A percentile compares a stretch with the other conserved stretches of the same genome.
Evolutionary conservation across 257 asterid species (phyloP).

Genomic region (Coffea eugenioides): DNA sequence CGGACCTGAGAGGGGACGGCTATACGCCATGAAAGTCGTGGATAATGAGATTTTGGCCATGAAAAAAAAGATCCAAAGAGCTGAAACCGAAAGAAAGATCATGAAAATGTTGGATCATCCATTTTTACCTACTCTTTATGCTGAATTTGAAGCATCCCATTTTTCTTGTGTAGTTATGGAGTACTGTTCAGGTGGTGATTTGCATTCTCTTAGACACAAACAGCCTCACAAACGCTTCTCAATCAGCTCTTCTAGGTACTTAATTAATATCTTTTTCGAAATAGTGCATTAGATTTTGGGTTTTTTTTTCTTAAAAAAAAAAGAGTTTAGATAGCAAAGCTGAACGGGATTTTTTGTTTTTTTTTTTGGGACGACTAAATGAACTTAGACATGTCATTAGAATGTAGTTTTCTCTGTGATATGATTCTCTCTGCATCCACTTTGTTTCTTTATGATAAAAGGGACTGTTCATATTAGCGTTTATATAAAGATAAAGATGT

Average conservation of each 20-base stretch:
- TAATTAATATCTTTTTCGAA: background rate
- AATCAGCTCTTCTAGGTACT: conserved; percentile 66
- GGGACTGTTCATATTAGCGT: conserved; percentile 23
- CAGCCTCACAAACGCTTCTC: conserved; percentile 78
- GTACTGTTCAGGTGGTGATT: conserved; percentile 79
- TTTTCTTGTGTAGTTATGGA: conserved; percentile 85
- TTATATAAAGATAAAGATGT: conserved; percentile 6
- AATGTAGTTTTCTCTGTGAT: conserved; percentile 25
- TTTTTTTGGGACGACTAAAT: background rate
- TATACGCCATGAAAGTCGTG: conserved; percentile 90
- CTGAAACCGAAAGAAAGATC: conserved; percentile 78
- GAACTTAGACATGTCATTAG: conserved; percentile 25
- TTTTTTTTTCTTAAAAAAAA: background rate
- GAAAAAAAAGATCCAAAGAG: conserved; percentile 76
- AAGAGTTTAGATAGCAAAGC: background rate
- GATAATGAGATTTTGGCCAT: conserved; percentile 63
- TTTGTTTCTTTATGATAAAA: conserved; percentile 31
- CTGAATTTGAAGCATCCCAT: conserved; percentile 76
- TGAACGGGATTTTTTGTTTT: background rate
- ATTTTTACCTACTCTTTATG: conserved; percentile 68
- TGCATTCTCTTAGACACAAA: conserved; percentile 70
- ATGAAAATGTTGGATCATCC: conserved; percentile 76
- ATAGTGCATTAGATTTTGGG: background rate
- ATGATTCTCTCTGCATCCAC: conserved; percentile 12
- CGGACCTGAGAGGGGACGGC: conserved; percentile 34